These are phyloP conservation scores for Rhizophora mangle DNA, from an alignment of 345 rosid genomes.

Conservation along the genomic window DNA sequence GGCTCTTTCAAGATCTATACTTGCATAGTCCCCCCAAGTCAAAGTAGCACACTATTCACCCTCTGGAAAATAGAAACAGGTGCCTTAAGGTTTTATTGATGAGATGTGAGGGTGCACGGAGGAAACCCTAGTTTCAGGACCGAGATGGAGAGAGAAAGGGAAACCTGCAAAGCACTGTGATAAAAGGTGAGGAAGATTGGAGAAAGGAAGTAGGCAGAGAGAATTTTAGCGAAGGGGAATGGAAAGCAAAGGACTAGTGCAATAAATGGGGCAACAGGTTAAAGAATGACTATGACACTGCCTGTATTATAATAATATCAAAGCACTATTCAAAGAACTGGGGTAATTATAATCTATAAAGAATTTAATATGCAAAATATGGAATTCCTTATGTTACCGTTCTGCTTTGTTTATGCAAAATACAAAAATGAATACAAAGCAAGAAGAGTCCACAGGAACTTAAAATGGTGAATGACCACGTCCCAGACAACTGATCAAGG, in stretches of 20 bases:
- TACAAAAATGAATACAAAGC: not conserved
- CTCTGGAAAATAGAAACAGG: constrained; percentile 1
- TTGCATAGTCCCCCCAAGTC: constrained; percentile 7
- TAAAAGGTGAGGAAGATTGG: constrained; percentile 14
- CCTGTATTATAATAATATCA: constrained; percentile 17
- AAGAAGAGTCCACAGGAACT: not conserved
- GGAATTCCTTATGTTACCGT: not conserved
- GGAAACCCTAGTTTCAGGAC: constrained; percentile 38
- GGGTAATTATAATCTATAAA: not conserved
- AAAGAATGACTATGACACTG: constrained; percentile 22
- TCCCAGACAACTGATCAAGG: not conserved
- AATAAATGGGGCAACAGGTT: constrained; percentile 28
- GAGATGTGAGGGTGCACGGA: constrained; percentile 21
- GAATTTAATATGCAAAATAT: not conserved
- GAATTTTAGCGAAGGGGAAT: constrained; percentile 31
- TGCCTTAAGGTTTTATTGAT: not conserved
- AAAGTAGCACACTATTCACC: not conserved
- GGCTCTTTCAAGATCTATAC: constrained; percentile 15
- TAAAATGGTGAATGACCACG: not conserved
- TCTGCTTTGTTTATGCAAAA: not conserved
- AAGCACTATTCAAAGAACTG: constrained; percentile 18
- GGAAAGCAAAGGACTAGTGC: constrained; percentile 37
- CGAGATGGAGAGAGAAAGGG: constrained; percentile 16
- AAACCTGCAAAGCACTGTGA: constrained; percentile 33
- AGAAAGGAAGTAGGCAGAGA: constrained; percentile 29